Percentiles rank a stretch among this genome's conserved stretches.
Evolutionary conservation across 2,329 filamentous ascomycete genomes (phyloP).

Genomic region (Akanthomyces dipterigenus): DNA sequence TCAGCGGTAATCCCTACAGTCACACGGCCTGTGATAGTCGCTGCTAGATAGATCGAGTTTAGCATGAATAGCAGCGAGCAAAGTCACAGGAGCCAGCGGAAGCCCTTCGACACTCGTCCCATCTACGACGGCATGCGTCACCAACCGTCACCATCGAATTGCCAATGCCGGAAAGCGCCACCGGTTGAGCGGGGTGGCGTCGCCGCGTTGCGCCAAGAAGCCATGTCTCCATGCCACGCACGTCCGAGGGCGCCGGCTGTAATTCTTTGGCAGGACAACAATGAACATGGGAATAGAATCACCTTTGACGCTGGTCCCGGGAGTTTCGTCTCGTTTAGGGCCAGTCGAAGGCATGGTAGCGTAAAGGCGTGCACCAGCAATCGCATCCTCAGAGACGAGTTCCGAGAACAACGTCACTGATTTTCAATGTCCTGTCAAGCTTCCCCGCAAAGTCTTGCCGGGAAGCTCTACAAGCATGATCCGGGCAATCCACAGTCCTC

Average conservation of each 20-base stretch:
- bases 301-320: too few relatives aligned
- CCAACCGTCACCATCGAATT: not conserved
- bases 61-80: too few relatives aligned
- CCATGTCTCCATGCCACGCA: not conserved
- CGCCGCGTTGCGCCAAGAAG: not conserved
- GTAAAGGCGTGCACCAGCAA: too few relatives aligned
- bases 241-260: not conserved
- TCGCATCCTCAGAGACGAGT: not conserved
- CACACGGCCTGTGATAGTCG: too few relatives aligned
- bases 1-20: too few relatives aligned
- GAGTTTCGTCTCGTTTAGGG: too few relatives aligned
- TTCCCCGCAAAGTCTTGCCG: not conserved
- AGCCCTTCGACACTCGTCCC: not conserved
- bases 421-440: not conserved
- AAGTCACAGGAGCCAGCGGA: not conserved
- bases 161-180: not conserved
- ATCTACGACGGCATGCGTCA: not conserved
- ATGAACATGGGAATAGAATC: not conserved
- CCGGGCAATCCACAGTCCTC: too few relatives aligned
- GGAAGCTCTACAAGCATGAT: not conserved
- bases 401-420: too few relatives aligned
- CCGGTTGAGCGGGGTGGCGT: not conserved
- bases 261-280: not conserved
- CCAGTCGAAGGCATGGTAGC: too few relatives aligned
- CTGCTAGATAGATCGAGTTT: too few relatives aligned